Base-by-base conservation (phyloP, 371 early-diverging fungal species). In the Dinochytrium kinnereticum region DNA sequence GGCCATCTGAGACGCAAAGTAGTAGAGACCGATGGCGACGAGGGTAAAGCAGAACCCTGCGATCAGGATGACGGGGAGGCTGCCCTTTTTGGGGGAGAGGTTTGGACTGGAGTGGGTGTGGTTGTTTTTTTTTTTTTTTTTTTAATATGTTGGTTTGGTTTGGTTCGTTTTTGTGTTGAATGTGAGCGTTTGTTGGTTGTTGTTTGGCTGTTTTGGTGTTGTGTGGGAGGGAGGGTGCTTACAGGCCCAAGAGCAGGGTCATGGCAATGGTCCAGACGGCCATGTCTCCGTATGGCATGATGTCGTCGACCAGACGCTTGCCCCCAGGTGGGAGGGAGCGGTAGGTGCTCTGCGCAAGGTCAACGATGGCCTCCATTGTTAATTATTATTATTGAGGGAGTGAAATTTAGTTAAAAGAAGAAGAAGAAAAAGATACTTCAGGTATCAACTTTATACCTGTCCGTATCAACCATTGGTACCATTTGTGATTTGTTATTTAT, bases 201-300 rank as follows among this genome's bases (percentile, higher is more conserved):
- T n/a, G n/a, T n/a, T n/a, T n/a, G n/a, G n/a, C n/a, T n/a, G n/a
- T n/a, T n/a, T n/a, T n/a, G n/a, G n/a, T n/a, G n/a, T n/a, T n/a
- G n/a, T n/a, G n/a, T n/a, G n/a, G n/a, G n/a, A n/a, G n/a, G n/a
- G n/a, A n/a, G n/a, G n/a, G n/a, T 21, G 5, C 55, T 53, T 26
- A 53, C 55, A 13, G 10, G 17, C 55, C 34, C 64, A 31, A 61
- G 3, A 31, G 34, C 10, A 72, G 30, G 19, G 55, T 53, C 51
- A 72, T 28, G 39, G 55, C 33, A 7, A 31, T 38, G 34, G 38
- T 61, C 64, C 36, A 36, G 15, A 61, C 34, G 31, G 64, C 34
- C n/a, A 66, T 36, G 49, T 72, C 72, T 5, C 38, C 67, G 38
- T 57, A 66, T 1, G 72, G 72, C 21, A 24, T 28, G 21, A 72